A percentile compares a stretch with the other conserved stretches of the same genome.
Evolutionary conservation across 148 eudicot species (phyloP).

Genomic region (Dianthus caryophyllus): DNA sequence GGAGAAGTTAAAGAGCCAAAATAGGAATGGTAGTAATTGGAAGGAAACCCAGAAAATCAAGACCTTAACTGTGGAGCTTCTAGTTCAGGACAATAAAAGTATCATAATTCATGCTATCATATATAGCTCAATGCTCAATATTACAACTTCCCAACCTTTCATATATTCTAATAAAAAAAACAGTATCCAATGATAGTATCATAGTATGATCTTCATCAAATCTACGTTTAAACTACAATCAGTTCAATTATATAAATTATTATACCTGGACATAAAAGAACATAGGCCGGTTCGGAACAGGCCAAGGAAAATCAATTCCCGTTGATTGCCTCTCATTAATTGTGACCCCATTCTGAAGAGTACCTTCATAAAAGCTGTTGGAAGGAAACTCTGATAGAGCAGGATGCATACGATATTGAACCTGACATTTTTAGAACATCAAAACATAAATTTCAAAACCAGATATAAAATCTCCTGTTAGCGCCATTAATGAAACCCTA

Average conservation of each 20-base stretch:
- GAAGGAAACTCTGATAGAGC: conserved; percentile 96
- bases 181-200: background rate
- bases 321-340: conserved; percentile 88
- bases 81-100: background rate
- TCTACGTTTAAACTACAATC: background rate
- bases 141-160: background rate
- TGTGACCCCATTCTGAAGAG: conserved; percentile 98
- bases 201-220: background rate
- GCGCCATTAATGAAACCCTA: background rate
- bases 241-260: background rate
- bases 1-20: background rate
- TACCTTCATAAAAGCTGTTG: conserved; percentile 97
- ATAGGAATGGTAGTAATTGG: background rate
- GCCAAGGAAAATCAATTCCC: conserved; percentile 99
- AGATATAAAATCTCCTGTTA: background rate
- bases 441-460: background rate
- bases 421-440: conserved; percentile 47
- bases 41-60: background rate
- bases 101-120: background rate
- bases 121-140: background rate
- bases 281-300: conserved; percentile 98
- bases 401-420: conserved; percentile 99
- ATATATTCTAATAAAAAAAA: background rate
- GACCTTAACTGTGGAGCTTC: background rate
- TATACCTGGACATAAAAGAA: conserved; percentile 96